Percentiles rank a stretch among this genome's conserved stretches.
These are phyloP conservation scores for Logfia minima DNA, from an alignment of 129 eudicot species.

Conservation along the genomic window DNA sequence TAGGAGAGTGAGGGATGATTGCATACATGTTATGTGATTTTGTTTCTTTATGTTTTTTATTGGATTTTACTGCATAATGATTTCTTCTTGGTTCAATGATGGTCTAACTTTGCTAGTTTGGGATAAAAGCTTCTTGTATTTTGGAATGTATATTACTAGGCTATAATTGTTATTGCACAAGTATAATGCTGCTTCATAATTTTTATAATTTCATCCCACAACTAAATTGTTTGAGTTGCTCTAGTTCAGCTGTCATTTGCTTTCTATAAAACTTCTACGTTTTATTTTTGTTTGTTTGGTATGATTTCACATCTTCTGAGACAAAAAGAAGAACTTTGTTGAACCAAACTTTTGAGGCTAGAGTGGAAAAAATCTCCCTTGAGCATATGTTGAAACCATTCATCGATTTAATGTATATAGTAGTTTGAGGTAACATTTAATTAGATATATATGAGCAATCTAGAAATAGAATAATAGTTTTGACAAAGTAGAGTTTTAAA, in stretches of 20 bases:
- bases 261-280: not conserved
- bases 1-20: not conserved
- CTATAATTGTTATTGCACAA: not conserved
- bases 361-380: not conserved
- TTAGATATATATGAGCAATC: not conserved
- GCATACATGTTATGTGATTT: not conserved
- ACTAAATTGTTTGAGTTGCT: not conserved
- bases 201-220: not conserved
- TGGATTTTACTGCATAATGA: not conserved
- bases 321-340: not conserved
- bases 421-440: not conserved
- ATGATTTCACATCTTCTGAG: not conserved
- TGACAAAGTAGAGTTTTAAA: slow-evolving; percentile 9
- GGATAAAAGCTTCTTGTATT: not conserved
- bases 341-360: not conserved
- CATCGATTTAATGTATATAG: not conserved
- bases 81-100: slow-evolving; percentile 1
- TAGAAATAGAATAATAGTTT: slow-evolving; percentile 1
- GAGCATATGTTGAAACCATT: not conserved
- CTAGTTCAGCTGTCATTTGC: not conserved
- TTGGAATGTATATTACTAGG: not conserved
- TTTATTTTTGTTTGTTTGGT: not conserved
- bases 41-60: not conserved
- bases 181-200: not conserved
- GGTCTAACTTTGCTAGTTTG: not conserved